Conservation (phyloP, 2,329 filamentous ascomycete genomes). For the Boeremia lycopersici region DNA sequence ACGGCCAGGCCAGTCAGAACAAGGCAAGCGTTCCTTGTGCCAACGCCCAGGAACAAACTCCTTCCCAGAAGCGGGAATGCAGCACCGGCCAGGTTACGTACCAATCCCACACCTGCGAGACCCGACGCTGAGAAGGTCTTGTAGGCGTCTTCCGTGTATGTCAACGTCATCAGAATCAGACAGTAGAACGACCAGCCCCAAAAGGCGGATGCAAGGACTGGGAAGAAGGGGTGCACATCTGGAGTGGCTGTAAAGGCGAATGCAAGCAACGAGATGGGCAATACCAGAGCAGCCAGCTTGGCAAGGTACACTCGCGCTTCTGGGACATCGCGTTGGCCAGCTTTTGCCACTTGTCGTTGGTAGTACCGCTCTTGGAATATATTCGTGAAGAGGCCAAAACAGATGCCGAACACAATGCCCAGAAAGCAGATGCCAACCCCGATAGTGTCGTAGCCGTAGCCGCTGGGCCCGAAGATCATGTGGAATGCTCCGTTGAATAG, state of each 20-base stretch:
- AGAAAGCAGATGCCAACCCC: slow-evolving; percentile 51
- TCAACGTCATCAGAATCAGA: slow-evolving; percentile 57
- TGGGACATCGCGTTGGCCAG: slow-evolving; percentile 46
- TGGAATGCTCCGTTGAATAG: slow-evolving; percentile 58
- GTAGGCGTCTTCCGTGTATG: slow-evolving; percentile 58
- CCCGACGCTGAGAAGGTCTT: slow-evolving; percentile 52
- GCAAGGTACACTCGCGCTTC: slow-evolving; percentile 52
- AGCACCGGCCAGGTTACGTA: slow-evolving; percentile 47
- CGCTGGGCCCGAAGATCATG: slow-evolving; percentile 54
- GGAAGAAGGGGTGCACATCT: slow-evolving; percentile 48
- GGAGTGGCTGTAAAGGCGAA: slow-evolving; percentile 45
- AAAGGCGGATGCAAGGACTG: slow-evolving; percentile 56
- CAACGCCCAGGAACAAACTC: slow-evolving; percentile 37
- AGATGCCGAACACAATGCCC: slow-evolving; percentile 50
- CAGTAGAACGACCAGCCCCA: slow-evolving; percentile 60
- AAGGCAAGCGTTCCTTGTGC: slow-evolving; percentile 39
- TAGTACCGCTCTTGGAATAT: slow-evolving; percentile 54
- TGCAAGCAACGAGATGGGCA: slow-evolving; percentile 43
- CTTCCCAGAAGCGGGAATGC: slow-evolving; percentile 42
- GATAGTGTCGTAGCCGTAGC: slow-evolving; percentile 51
- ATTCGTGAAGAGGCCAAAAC: slow-evolving; percentile 52
- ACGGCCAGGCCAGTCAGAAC: slow-evolving; percentile 38
- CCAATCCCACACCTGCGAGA: slow-evolving; percentile 49
- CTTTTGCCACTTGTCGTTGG: slow-evolving; percentile 41
- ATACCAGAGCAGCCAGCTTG: slow-evolving; percentile 48